phyloP scores from a whole-genome alignment of 768 basidiomycete species.

The Lepiota brunneoincarnata region DNA sequence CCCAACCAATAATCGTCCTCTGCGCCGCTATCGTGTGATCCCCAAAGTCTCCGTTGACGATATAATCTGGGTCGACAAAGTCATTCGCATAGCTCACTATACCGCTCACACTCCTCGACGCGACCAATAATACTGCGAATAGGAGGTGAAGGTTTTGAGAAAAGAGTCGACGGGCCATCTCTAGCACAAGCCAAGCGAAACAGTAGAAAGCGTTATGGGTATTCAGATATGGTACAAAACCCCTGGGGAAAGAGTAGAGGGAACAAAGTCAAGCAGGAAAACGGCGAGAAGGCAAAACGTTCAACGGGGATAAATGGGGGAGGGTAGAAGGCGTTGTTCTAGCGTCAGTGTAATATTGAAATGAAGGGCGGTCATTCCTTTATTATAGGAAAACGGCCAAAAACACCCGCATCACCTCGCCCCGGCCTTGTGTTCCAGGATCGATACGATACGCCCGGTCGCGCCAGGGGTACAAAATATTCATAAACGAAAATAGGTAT shows the following conservation, averaged over 20 bases:
- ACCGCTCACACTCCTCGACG: constrained; percentile 24
- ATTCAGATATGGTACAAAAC: too few relatives aligned
- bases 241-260: too few relatives aligned
- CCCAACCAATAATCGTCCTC: constrained; percentile 44
- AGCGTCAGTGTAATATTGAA: too few relatives aligned
- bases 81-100: constrained; percentile 47
- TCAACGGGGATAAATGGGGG: too few relatives aligned
- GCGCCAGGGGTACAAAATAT: neutral
- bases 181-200: too few relatives aligned
- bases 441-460: neutral
- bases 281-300: too few relatives aligned
- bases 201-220: too few relatives aligned
- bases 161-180: constrained; percentile 30
- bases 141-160: constrained; percentile 14
- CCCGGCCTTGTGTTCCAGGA: neutral
- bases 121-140: constrained; percentile 15
- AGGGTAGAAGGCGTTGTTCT: too few relatives aligned
- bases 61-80: constrained; percentile 51
- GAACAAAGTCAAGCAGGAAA: too few relatives aligned
- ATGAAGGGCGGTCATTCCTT: too few relatives aligned
- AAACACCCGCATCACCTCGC: neutral
- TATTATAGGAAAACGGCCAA: neutral
- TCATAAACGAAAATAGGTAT: too few relatives aligned
- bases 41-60: constrained; percentile 40
- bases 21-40: constrained; percentile 44